Evolutionary conservation across 1,284 basidiomycete genomes (phyloP).

Genomic region (Fomitopsis schrenkii): DNA sequence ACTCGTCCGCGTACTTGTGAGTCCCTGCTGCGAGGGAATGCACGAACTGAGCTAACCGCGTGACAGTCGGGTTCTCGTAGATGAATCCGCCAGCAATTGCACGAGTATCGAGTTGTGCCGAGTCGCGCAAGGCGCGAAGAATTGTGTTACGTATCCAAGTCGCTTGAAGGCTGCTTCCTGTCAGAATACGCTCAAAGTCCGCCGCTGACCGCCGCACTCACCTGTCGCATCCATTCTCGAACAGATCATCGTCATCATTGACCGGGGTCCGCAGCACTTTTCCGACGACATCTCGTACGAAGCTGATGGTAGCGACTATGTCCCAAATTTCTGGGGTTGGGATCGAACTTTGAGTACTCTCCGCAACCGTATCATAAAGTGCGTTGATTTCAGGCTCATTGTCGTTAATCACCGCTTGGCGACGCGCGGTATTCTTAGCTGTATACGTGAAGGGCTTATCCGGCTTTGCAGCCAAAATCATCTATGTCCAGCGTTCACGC

Average conservation of each 20-base stretch:
- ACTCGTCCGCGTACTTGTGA: neutral
- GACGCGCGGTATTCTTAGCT: conserved; percentile 26
- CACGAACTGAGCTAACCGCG: conserved; percentile 18
- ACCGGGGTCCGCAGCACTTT: conserved; percentile 20
- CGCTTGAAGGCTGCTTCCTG: conserved; percentile 28
- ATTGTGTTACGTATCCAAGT: conserved; percentile 36
- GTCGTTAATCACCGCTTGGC: conserved; percentile 19
- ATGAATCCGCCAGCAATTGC: conserved; percentile 26
- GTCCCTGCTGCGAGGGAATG: neutral
- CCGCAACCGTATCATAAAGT: conserved; percentile 19
- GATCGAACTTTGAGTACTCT: conserved; percentile 14
- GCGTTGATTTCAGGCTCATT: conserved; percentile 29
- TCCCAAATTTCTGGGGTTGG: conserved; percentile 26
- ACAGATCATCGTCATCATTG: conserved; percentile 32
- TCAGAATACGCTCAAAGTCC: neutral
- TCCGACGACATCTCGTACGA: conserved; percentile 24
- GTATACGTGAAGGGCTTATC: conserved; percentile 28
- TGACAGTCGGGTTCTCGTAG: conserved; percentile 29
- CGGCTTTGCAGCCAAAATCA: conserved; percentile 27
- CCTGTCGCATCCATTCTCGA: conserved; percentile 39
- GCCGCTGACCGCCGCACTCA: conserved; percentile 3
- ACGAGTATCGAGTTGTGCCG: conserved; percentile 12
- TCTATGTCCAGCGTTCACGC: conserved; percentile 12
- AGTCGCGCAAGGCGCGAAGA: conserved; percentile 24
- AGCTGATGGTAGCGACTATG: conserved; percentile 13